These are phyloP conservation scores for Simmondsia chinensis DNA, from an alignment of 148 eudicot species.

Conservation along the genomic window DNA sequence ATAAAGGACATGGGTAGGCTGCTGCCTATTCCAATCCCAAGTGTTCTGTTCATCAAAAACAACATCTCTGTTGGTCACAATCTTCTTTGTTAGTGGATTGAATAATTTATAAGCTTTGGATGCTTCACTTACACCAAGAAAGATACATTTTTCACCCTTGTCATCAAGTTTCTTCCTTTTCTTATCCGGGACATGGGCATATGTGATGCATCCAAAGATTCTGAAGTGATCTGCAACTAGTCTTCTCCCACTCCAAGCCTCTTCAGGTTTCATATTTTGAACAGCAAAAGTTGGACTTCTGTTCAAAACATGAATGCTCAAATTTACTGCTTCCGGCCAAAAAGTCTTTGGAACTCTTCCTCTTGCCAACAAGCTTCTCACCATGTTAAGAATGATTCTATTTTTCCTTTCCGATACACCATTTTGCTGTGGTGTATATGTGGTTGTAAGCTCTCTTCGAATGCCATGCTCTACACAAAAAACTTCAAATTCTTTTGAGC, in stretches of 20 bases:
- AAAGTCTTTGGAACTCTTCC: not conserved
- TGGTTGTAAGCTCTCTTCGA: not conserved
- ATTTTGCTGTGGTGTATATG: constrained; percentile 1
- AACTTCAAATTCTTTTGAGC: constrained; percentile 5
- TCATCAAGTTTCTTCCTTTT: too few species aligned
- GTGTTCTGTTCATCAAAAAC: not conserved
- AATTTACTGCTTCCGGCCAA: not conserved
- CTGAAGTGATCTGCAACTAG: constrained; percentile 1
- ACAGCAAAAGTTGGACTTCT: constrained; percentile 2
- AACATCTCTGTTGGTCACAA: not conserved
- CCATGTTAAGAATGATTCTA: constrained; percentile 2
- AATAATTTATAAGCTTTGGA: not conserved
- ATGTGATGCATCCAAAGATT: constrained; percentile 2
- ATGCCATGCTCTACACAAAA: constrained; percentile 7
- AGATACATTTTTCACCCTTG: too few species aligned
- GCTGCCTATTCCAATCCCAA: not conserved
- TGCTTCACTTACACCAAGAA: not conserved
- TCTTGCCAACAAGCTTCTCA: not conserved
- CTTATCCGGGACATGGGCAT: too few species aligned
- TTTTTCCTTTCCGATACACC: not conserved
- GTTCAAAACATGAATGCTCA: constrained; percentile 2
- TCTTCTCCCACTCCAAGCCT: constrained; percentile 1
- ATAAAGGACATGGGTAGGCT: not conserved
- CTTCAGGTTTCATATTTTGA: constrained; percentile 1
- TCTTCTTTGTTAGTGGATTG: not conserved